Evolutionary conservation across 2,329 filamentous ascomycete species (phyloP).

Genomic region (Endoconidiophora polonica): DNA sequence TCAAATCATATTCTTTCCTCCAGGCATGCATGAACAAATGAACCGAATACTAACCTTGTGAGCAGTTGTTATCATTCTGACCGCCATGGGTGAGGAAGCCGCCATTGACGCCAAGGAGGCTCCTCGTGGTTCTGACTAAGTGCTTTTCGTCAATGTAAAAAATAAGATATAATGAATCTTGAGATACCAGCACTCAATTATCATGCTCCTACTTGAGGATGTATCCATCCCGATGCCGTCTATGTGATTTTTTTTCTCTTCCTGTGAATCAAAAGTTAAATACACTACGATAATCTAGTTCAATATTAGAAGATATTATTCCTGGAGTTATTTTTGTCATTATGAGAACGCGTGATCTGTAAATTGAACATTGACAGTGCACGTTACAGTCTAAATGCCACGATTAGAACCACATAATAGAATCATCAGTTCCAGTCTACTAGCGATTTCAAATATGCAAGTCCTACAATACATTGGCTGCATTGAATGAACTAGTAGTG

Average conservation of each 20-base stretch:
- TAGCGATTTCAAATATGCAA: too few species aligned
- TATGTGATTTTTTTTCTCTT: not conserved
- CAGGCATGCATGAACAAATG: not conserved
- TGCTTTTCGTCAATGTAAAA: constrained; percentile 10
- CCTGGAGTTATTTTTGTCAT: too few species aligned
- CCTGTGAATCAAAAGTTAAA: not conserved
- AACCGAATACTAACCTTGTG: constrained; percentile 27
- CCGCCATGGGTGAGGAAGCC: constrained; percentile 89
- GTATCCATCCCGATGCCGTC: not conserved
- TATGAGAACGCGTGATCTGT: too few species aligned
- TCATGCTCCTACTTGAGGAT: not conserved
- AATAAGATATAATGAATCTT: constrained; percentile 14
- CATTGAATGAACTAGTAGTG: too few species aligned
- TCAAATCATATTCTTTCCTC: constrained; percentile 16
- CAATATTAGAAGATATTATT: too few species aligned
- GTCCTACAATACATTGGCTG: too few species aligned
- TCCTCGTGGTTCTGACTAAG: constrained; percentile 26
- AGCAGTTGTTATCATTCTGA: constrained; percentile 64
- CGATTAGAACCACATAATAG: too few species aligned
- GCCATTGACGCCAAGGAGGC: constrained; percentile 92
- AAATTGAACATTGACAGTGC: too few species aligned
- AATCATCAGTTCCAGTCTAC: too few species aligned
- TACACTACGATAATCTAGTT: too few species aligned
- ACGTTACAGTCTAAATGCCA: too few species aligned
- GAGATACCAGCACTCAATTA: constrained; percentile 4